Base-by-base conservation (phyloP, 345 rosid species). In the Arabidopsis arenosa region DNA sequence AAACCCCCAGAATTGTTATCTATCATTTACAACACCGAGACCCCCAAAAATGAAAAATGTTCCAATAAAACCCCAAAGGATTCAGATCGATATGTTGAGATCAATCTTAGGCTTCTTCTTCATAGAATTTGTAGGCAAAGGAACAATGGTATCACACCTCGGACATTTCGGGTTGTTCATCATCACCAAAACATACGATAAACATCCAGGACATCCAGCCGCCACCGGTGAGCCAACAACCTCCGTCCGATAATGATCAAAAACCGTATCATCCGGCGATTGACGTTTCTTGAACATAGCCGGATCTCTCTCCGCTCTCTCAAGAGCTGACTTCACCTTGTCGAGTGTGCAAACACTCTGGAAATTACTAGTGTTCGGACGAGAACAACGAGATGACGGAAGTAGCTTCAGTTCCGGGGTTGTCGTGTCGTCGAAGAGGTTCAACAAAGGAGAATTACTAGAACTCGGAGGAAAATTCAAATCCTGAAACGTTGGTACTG, bases 281-380 rank as follows among this genome's bases (percentile, higher is more conserved):
- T 82, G 75, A 0, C 90, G 82, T 60, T 84, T 85, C 76, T 80
- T 87, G 9, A 72, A 65, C 57, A 33, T 6, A 35, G 32, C 6
- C 47, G 89, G 89, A 52, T 90, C 91, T 72, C 79, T 86, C 76
- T 86, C 92, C 0, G 87, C 98, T 53, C 96, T 84, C 45, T 96
- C 92, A 0, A 96, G 77, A 0, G 99, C 99, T 0, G 83, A 85
- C 73, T 87, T 96, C 0, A 96, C 98, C 57, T 89, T 89, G 5
- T 96, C 99, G 1, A 96, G 86, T 0, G 99, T 96, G 83, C 97
- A 91, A 0, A 93, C 97, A 26, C 98, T 96, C 51, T 87, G 92
- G 69, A 87, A 88, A 68, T 51, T 74, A 23, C 39, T 75, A 28
- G 23, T 21, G 4, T 82, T 66, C 1, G 85, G 73, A 76, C 21